Evolutionary conservation across 208 protist species (phyloP).

Genomic region (Angomonas deanei): DNA sequence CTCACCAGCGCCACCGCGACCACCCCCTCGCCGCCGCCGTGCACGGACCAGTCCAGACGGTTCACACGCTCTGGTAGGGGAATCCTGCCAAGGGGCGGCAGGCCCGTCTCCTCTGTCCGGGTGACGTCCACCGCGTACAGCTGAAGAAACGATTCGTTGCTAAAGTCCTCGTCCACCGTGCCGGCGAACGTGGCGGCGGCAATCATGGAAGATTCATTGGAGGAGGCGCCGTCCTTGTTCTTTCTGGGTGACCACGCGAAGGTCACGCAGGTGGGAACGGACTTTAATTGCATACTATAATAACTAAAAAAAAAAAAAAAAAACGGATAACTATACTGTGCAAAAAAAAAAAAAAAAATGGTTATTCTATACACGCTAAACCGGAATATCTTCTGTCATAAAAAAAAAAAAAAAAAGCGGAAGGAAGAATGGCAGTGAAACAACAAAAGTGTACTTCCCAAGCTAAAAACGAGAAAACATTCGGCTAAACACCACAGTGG

Average conservation of each 20-base stretch:
- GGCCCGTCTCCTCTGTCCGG: slow-evolving; percentile 58
- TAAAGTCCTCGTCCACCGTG: slow-evolving; percentile 76
- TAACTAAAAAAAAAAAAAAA: slow-evolving; percentile 8
- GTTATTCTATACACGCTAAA: not conserved
- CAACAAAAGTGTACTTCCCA: no score
- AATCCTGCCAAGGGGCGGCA: slow-evolving; percentile 51
- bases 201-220: slow-evolving; percentile 52
- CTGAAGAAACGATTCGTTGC: slow-evolving; percentile 49
- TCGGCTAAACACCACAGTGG: not conserved
- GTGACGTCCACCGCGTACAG: slow-evolving; percentile 68
- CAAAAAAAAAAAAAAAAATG: slow-evolving; percentile 9
- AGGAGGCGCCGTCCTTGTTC: no score
- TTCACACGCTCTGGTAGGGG: slow-evolving; percentile 46
- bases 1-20: slow-evolving; percentile 63
- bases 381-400: not conserved
- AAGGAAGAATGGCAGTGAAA: not conserved
- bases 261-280: slow-evolving; percentile 40
- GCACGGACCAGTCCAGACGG: slow-evolving; percentile 74
- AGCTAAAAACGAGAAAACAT: not conserved
- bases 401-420: not conserved
- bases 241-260: slow-evolving; percentile 82
- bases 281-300: slow-evolving; percentile 3
- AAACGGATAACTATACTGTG: no score
- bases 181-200: slow-evolving; percentile 62
- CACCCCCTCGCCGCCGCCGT: slow-evolving; percentile 43